These are phyloP conservation scores for Marasmius sp. DNA, from an alignment of 1,284 basidiomycete genomes.

Conservation along the genomic window DNA sequence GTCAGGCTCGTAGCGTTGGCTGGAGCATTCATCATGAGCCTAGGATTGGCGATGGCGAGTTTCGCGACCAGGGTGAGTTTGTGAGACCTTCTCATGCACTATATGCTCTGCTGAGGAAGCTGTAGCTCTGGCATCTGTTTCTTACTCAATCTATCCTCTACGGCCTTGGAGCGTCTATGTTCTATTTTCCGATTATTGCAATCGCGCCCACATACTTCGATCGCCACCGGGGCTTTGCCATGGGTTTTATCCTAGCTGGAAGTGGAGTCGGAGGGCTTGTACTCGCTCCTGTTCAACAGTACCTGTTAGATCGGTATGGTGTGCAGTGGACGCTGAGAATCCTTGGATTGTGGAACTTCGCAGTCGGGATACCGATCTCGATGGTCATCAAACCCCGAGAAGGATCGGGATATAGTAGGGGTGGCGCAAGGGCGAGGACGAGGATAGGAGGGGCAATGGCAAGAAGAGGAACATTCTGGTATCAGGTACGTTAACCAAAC, in stretches of 20 bases:
- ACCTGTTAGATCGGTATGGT: constrained; percentile 34
- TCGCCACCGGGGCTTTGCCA: constrained; percentile 43
- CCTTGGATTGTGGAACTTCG: constrained; percentile 41
- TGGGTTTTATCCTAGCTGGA: constrained; percentile 43
- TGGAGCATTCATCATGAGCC: constrained; percentile 40
- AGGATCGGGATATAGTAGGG: constrained; percentile 20
- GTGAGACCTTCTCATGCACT: not conserved
- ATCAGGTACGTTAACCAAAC: constrained; percentile 31
- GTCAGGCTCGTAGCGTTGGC: constrained; percentile 36
- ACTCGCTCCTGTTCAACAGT: constrained; percentile 42
- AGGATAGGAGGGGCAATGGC: constrained; percentile 35
- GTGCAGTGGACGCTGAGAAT: constrained; percentile 37
- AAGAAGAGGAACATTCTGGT: constrained; percentile 41
- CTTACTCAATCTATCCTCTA: constrained; percentile 43
- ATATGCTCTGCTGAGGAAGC: not conserved
- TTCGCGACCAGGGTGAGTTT: constrained; percentile 34
- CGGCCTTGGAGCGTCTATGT: constrained; percentile 42
- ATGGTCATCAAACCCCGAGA: constrained; percentile 30
- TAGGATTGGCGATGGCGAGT: constrained; percentile 41
- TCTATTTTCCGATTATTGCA: constrained; percentile 45
- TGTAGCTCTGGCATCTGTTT: constrained; percentile 46
- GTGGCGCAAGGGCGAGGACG: constrained; percentile 15
- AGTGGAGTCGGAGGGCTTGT: constrained; percentile 43
- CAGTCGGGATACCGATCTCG: constrained; percentile 36
- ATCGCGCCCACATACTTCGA: constrained; percentile 45